Conservation (phyloP, 768 basidiomycete species). For the Leccinum incarnatum region DNA sequence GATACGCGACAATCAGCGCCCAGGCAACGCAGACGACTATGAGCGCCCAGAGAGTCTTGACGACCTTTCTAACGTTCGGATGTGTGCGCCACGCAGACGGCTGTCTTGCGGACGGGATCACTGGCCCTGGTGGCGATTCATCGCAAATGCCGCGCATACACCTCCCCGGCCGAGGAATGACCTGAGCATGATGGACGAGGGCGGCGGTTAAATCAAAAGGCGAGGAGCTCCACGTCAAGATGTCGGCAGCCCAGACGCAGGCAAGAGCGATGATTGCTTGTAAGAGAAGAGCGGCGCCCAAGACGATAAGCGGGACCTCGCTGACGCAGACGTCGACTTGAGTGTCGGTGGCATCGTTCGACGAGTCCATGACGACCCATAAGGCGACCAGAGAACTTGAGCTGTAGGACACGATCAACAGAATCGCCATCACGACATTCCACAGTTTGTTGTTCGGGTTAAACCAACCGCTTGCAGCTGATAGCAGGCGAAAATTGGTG, state of each 20-base stretch:
- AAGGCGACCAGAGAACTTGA: constrained; percentile 27
- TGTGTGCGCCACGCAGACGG: constrained; percentile 30
- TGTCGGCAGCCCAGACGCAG: constrained; percentile 19
- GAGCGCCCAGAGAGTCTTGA: constrained; percentile 23
- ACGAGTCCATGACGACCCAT: constrained; percentile 16
- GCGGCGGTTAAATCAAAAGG: constrained; percentile 32
- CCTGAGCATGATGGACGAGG: constrained; percentile 27
- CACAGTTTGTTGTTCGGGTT: constrained; percentile 24
- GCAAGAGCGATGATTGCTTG: constrained; percentile 27
- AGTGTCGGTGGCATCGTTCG: constrained; percentile 3
- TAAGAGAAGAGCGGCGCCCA: constrained; percentile 23
- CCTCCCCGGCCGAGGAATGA: constrained; percentile 14
- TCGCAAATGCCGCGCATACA: constrained; percentile 27
- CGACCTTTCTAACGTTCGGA: constrained; percentile 20
- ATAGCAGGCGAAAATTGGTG: constrained; percentile 30
- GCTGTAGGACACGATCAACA: constrained; percentile 30
- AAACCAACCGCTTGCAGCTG: constrained; percentile 18
- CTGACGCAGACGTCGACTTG: constrained; percentile 19
- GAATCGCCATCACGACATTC: constrained; percentile 25
- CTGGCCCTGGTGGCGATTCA: constrained; percentile 5
- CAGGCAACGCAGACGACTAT: constrained; percentile 20
- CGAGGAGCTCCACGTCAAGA: constrained; percentile 34
- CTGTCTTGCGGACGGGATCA: constrained; percentile 14
- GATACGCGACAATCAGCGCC: constrained; percentile 14
- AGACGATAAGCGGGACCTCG: constrained; percentile 27